Conservation (phyloP, 108 stramenopile genomes). For the Cylindrotheca closterium region DNA sequence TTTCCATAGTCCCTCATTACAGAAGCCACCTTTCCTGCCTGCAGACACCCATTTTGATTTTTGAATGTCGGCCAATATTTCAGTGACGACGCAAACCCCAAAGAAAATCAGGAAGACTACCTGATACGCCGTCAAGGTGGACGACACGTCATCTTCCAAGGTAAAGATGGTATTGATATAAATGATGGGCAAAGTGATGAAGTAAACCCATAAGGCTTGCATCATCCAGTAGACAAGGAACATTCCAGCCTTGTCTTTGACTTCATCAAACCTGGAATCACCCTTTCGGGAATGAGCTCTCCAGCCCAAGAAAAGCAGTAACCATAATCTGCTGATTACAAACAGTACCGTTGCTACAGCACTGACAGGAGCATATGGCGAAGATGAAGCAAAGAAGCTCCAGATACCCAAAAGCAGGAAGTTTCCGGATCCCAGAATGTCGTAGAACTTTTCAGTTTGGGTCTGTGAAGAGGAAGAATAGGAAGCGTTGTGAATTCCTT, state of each 20-base stretch:
- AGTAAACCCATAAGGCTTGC: slow-evolving; percentile 63
- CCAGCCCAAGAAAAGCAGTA: slow-evolving; percentile 63
- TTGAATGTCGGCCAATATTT: slow-evolving; percentile 63
- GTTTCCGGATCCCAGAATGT: slow-evolving; percentile 64
- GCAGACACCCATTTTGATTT: slow-evolving; percentile 55
- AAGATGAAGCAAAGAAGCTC: slow-evolving; percentile 20
- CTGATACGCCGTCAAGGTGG: slow-evolving; percentile 34
- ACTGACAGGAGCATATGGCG: background rate
- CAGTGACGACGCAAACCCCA: slow-evolving; percentile 38
- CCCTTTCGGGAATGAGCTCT: slow-evolving; percentile 66
- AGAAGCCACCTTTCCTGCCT: slow-evolving; percentile 58
- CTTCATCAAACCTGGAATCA: slow-evolving; percentile 68
- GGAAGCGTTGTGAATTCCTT: too few relatives aligned
- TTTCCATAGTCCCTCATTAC: slow-evolving; percentile 54
- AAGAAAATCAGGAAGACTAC: slow-evolving; percentile 31
- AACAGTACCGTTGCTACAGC: slow-evolving; percentile 49
- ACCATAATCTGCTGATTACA: slow-evolving; percentile 51
- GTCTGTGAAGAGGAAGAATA: too few relatives aligned
- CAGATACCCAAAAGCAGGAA: slow-evolving; percentile 43
- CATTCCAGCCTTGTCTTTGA: slow-evolving; percentile 33
- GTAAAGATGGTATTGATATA: background rate
- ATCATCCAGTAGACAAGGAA: slow-evolving; percentile 69
- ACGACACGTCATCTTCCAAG: background rate
- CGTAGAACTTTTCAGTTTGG: slow-evolving; percentile 69
- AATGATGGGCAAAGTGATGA: slow-evolving; percentile 47